Base-by-base conservation (phyloP, 163 green algal species). In the Volvox carteri region DNA sequence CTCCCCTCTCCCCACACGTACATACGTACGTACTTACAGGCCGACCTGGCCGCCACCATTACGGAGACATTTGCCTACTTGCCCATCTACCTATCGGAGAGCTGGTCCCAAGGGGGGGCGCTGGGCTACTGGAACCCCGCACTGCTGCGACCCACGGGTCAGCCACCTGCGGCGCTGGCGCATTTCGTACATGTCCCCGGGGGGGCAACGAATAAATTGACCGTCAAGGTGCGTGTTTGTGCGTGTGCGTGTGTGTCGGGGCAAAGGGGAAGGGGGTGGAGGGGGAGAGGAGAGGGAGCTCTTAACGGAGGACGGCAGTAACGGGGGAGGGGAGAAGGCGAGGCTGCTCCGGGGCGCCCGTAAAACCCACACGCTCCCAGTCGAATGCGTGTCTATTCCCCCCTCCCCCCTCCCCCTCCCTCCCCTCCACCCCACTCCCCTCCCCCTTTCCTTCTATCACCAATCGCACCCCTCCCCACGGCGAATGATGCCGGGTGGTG, bases 141-240 rank as follows among this genome's bases (percentile, higher is more conserved):
- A 1, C 41, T 86, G 37, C 21, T 75, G 56, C 23, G 18, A 35
- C 42, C 44, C 60, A 19, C 1, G 39, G 60, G 9, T 9, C 23
- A 25, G 4, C 37, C 83, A 4, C 37, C 83, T 0, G 44, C 50
- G 41, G 84, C 54, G 12, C 39, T 92, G 81, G 88, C 88, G 25
- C 88, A 92, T 74, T 87, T 92, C 68, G 88, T 92, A 18, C 88
- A 92, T 35, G 81, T 85, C 37, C 88, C 88, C 12, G 88, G 88
- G 1, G 88, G 88, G 7, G 46, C 88, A 39, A 90, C 46, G 58
- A 92, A 92, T 81, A 92, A 92, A 60, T 58, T 92, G 60, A 89
- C 88, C 0, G 81, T 87, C 52, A 89, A 90, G 60, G 79, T 91
- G 72, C 2, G 70, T 16, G 12, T 14, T 23, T 14, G 48, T 58